Percentiles rank a stretch among this genome's conserved stretches.
Evolutionary conservation across 768 basidiomycete genomes (phyloP).

Genomic region (Trametes elegans): DNA sequence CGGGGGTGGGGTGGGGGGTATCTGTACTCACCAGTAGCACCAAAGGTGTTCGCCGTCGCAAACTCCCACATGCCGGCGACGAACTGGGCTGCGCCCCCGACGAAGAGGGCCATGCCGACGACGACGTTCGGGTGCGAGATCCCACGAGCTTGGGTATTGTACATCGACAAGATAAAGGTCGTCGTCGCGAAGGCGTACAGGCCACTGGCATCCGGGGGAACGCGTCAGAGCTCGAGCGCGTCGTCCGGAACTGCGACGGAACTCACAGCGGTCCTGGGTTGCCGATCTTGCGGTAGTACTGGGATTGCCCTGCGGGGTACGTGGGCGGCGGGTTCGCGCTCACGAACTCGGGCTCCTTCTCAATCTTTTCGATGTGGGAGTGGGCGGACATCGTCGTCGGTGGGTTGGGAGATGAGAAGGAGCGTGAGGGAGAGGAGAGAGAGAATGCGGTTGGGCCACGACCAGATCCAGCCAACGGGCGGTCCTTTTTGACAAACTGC

Average conservation of each 20-base stretch:
- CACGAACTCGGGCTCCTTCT: constrained; percentile 18
- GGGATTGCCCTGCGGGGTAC: constrained; percentile 6
- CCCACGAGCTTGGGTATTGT: constrained; percentile 58
- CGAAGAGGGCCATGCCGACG: constrained; percentile 83
- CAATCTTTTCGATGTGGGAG: constrained; percentile 27
- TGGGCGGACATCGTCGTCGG: constrained; percentile 24
- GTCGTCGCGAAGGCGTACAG: constrained; percentile 84
- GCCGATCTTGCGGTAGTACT: constrained; percentile 36
- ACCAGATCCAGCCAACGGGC: not conserved
- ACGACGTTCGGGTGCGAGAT: constrained; percentile 64
- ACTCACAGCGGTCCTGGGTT: constrained; percentile 62
- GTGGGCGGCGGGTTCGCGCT: constrained; percentile 16
- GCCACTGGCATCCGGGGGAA: constrained; percentile 45
- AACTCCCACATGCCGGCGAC: constrained; percentile 84
- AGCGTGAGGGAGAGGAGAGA: not conserved
- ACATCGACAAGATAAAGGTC: constrained; percentile 75
- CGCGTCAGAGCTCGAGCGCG: constrained; percentile 1
- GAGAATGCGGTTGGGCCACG: not conserved
- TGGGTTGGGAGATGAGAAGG: constrained; percentile 1
- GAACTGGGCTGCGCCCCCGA: constrained; percentile 82
- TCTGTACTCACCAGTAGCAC: constrained; percentile 68
- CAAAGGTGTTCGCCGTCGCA: constrained; percentile 60
- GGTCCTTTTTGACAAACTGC: constrained; percentile 6
- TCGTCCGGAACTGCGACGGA: constrained; percentile 1
- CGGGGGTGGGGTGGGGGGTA: not conserved